phyloP scores from a whole-genome alignment of 2,329 filamentous ascomycete genomes.

The Apiospora marii region DNA sequence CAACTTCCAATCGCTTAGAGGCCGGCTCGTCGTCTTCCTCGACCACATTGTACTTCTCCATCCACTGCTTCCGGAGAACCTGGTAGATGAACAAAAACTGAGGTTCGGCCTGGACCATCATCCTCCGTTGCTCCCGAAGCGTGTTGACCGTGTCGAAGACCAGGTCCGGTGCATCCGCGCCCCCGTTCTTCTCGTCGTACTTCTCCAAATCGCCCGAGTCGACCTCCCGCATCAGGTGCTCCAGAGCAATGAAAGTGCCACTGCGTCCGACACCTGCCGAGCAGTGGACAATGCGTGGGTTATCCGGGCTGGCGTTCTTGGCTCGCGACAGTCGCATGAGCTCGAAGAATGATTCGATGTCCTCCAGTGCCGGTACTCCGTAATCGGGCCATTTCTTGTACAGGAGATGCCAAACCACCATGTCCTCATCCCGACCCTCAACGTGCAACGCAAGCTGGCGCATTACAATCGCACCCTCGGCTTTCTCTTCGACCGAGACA shows the following conservation, averaged over 20 bases:
- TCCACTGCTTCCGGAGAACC: slow-evolving; percentile 78
- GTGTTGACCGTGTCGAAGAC: slow-evolving; percentile 81
- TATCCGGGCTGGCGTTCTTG: slow-evolving; percentile 62
- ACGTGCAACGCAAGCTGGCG: slow-evolving; percentile 73
- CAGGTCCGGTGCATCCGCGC: slow-evolving; percentile 60
- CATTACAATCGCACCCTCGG: slow-evolving; percentile 70
- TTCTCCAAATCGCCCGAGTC: slow-evolving; percentile 73
- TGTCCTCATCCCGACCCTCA: slow-evolving; percentile 49
- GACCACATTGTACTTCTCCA: slow-evolving; percentile 64
- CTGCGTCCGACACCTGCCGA: slow-evolving; percentile 94
- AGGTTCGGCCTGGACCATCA: slow-evolving; percentile 91
- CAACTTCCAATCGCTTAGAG: slow-evolving; percentile 61
- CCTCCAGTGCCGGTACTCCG: slow-evolving; percentile 75
- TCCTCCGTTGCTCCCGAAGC: slow-evolving; percentile 86
- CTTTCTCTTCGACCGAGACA: slow-evolving; percentile 65
- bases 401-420: slow-evolving; percentile 78
- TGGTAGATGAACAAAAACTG: slow-evolving; percentile 92
- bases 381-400: slow-evolving; percentile 94
- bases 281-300: slow-evolving; percentile 84
- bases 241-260: slow-evolving; percentile 95
- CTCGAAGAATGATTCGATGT: slow-evolving; percentile 72
- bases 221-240: slow-evolving; percentile 86
- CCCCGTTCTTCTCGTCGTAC: slow-evolving; percentile 43
- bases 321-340: slow-evolving; percentile 73
- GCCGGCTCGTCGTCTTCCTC: slow-evolving; percentile 52